Evolutionary conservation across 345 rosid genomes (phyloP).

Genomic region (Bruguiera parviflora): DNA sequence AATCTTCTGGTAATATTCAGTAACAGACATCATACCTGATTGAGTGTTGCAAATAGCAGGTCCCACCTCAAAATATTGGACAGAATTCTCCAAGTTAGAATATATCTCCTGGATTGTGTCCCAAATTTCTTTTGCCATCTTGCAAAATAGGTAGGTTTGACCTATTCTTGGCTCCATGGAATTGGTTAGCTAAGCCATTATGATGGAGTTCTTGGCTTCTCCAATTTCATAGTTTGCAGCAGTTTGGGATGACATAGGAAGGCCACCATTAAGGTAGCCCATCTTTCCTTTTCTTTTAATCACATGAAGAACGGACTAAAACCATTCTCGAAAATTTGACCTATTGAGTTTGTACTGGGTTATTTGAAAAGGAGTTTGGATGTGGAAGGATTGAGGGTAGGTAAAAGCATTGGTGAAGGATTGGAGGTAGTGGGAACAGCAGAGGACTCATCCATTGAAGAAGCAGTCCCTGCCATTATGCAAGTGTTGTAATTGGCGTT

Average conservation of each 20-base stretch:
- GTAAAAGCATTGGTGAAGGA: no score
- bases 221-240: no score
- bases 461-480: no score
- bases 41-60: background rate
- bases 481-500: no score
- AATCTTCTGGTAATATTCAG: background rate
- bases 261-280: background rate
- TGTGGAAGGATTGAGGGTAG: no score
- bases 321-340: no score
- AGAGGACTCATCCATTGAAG: no score
- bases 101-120: background rate
- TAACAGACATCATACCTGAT: background rate
- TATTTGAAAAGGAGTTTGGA: background rate
- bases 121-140: background rate
- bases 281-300: background rate
- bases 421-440: no score
- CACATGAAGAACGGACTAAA: background rate
- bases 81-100: background rate
- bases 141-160: background rate
- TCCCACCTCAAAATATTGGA: background rate
- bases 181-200: background rate
- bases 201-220: no score
- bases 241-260: background rate
- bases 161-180: slow-evolving; percentile 6
- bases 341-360: background rate